Base-by-base conservation (phyloP, 176 grass and related monocot genomes). In the Guadua angustifolia region DNA sequence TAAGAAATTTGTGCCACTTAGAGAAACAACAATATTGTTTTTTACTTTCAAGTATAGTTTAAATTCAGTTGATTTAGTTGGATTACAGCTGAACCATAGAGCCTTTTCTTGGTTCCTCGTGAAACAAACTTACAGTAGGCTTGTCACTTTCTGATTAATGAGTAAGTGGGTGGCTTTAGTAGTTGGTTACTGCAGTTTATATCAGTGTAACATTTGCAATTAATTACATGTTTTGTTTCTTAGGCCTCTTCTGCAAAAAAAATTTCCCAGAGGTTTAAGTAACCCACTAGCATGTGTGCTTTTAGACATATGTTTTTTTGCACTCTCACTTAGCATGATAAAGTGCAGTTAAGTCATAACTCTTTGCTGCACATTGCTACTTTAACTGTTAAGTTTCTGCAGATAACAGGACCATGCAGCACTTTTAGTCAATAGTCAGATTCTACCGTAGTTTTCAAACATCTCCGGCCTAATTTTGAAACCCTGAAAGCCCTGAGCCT, bases 371-470 rank as follows among this genome's bases (percentile, higher is more conserved):
- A 2, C 18, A 73, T 11, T 2, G 33, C 11, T 58, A 62, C 35
- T 74, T 73, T 39, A 58, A 58, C 62, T 50, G 17, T 69, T 11
- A 36, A 5, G n/a, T 71, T 86, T 69, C 33, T 46, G 9, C 47
- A n/a, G 73, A 66, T 43, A 44, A 4, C 5, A 55, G 47, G 39
- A 42, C 14, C 25, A 53, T 70, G 7, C 19, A 25, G 32, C 45
- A 63, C 33, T 18, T 79, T 14, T 55, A 12, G 33, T 6, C 5
- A 7, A 15, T 55, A 12, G 33, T 6, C 5, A 7, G 15, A 40
- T 71, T 77, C 8, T 64, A 46, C 9, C 10, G 33, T 79, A 35
- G 19, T 46, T 49, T 49, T 14, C n/a, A 47, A 78, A 16, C 46
- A 53, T 24, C 29, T 66, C 19, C 5, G 22, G 0, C 22, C 1